phyloP scores from a whole-genome alignment of 2,329 filamentous ascomycete genomes.

The Botrytis aclada region DNA sequence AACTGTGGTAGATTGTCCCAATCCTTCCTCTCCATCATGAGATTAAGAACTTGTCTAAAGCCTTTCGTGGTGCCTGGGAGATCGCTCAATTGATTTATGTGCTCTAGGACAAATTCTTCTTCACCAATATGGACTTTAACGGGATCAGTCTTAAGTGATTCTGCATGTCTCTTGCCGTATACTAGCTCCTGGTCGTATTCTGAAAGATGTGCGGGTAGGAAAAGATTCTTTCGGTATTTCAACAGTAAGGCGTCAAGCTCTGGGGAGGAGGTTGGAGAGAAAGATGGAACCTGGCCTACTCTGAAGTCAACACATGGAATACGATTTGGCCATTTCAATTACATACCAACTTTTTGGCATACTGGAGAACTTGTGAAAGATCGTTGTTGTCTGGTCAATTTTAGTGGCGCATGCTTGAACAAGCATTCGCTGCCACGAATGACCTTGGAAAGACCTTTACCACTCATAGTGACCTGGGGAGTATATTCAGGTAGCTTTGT shows the following conservation, averaged over 20 bases:
- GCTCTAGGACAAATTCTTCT: constrained; percentile 39
- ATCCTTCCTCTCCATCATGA: constrained; percentile 38
- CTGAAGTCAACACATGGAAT: neutral
- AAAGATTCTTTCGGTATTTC: constrained; percentile 54
- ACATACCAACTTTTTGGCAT: constrained; percentile 31
- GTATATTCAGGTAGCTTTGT: neutral
- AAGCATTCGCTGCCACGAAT: constrained; percentile 27
- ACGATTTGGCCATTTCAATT: neutral
- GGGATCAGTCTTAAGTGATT: constrained; percentile 52
- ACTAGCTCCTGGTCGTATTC: constrained; percentile 52
- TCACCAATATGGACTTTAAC: constrained; percentile 58
- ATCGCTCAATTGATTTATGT: constrained; percentile 30
- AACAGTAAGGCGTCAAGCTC: constrained; percentile 53
- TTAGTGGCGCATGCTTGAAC: constrained; percentile 19
- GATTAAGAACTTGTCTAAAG: constrained; percentile 25
- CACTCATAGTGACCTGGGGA: constrained; percentile 24
- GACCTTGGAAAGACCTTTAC: constrained; percentile 21
- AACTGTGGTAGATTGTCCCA: constrained; percentile 37
- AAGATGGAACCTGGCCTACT: constrained; percentile 33
- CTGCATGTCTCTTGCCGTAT: constrained; percentile 46
- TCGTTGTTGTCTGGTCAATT: constrained; percentile 23
- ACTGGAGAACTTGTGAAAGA: constrained; percentile 34
- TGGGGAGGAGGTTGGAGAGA: constrained; percentile 51
- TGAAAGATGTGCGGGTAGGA: constrained; percentile 60
- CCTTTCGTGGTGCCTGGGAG: constrained; percentile 21